These are phyloP conservation scores for Sugiyamaella grinbergsii DNA, from an alignment of 1,139 yeast species.

Conservation along the genomic window DNA sequence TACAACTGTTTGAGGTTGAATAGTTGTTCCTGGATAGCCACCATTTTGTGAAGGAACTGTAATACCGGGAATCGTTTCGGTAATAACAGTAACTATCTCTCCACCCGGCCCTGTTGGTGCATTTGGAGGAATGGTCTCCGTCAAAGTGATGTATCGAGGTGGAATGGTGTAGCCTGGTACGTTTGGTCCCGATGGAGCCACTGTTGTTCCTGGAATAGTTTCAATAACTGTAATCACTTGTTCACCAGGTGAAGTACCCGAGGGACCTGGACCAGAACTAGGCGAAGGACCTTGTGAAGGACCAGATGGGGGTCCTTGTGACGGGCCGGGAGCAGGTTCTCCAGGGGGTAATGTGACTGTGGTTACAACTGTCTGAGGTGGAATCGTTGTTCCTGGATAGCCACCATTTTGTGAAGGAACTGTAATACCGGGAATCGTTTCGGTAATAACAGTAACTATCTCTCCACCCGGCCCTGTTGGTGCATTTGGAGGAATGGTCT, in stretches of 20 bases:
- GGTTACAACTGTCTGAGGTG: conserved; percentile 19
- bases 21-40: conserved; percentile 27
- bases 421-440: conserved; percentile 27
- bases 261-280: neutral
- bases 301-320: no score
- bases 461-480: conserved; percentile 10
- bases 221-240: conserved; percentile 7
- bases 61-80: conserved; percentile 27
- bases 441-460: conserved; percentile 10
- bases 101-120: conserved; percentile 7
- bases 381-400: conserved; percentile 27
- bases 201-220: conserved; percentile 25
- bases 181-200: conserved; percentile 17
- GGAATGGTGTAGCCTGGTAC: conserved; percentile 27
- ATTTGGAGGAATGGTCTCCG: conserved; percentile 10
- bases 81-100: conserved; percentile 14
- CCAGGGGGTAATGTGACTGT: conserved; percentile 17
- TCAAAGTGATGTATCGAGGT: conserved; percentile 17
- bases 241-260: conserved; percentile 3
- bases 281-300: neutral
- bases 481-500: conserved; percentile 16
- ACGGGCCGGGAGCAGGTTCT: neutral
- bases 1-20: conserved; percentile 21
- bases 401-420: conserved; percentile 10
- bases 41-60: conserved; percentile 22